Evolutionary conservation across 768 basidiomycete species (phyloP), one percentile per base, ranked within the genome.

Genomic region (Kwoniella mangroviensis): DNA sequence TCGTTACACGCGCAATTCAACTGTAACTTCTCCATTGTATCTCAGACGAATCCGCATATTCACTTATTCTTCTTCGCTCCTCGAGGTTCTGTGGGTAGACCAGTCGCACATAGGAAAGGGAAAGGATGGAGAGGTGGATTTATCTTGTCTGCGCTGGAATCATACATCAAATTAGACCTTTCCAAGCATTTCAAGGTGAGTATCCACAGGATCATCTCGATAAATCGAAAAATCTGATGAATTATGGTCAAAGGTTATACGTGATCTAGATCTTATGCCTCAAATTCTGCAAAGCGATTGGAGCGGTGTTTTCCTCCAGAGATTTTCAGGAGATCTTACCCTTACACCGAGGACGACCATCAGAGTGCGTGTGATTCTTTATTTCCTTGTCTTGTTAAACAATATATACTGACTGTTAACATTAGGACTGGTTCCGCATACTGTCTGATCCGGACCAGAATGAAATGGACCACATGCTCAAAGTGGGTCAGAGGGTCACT

Each of bases 61-160:
- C 94, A 97, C 82, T 80, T 98, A 21, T 97, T 97, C 83, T 96
- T 97, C 85, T 98, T 96, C 80, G 93, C 93, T 2, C 91, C 69
- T 85, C 52, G 81, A 65, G 82, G 83, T 0, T 76, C 82, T 12
- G 82, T 83, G 4, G 81, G 81, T 65, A 91, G 91, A 76, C 97
- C 97, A 0, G 96, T 98, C 0, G 92, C 93, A 4, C 94, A 97
- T 82, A 87, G 93, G 11, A 94, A 92, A 82, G 93, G 93, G 51
- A 96, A 66, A 58, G 92, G 95, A 1, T 98, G 96, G 97, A 85
- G 96, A 79, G 97, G 95, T 58, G 97, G 97, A 58, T 98, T 94
- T 81, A 77, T 98, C 21, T 84, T 98, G 11, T 94, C 93, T 2
- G 94, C 94, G 1, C 90, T 91, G 3, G 94, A 98, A 81, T 94